These are phyloP conservation scores for Gymnopilus dilepis DNA, from an alignment of 768 basidiomycete species.

Conservation along the genomic window DNA sequence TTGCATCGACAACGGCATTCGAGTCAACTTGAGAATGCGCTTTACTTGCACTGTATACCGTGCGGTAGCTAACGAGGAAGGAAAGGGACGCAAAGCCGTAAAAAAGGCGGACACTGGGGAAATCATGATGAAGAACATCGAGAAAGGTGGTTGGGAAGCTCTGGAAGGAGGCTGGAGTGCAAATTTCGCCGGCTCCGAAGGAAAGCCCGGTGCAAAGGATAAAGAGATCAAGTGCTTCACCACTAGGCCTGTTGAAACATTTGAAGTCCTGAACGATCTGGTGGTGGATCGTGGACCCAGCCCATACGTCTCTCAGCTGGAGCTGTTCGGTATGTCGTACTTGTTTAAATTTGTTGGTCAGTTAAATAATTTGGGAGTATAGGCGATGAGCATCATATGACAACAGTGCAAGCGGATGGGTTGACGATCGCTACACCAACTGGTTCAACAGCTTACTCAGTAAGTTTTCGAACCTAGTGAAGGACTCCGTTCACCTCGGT, in stretches of 20 bases:
- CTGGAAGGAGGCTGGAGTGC: slow-evolving; percentile 79
- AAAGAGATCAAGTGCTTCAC: slow-evolving; percentile 99
- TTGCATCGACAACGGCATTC: slow-evolving; percentile 89
- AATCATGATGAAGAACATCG: slow-evolving; percentile 94
- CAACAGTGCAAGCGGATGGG: slow-evolving; percentile 98
- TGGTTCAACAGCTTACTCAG: slow-evolving; percentile 98
- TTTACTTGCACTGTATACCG: slow-evolving; percentile 99
- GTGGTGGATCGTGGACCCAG: slow-evolving; percentile 98
- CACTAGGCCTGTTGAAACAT: slow-evolving; percentile 92
- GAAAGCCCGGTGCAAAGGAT: slow-evolving; percentile 68
- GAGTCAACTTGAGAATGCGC: slow-evolving; percentile 97
- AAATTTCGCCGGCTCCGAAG: slow-evolving; percentile 45
- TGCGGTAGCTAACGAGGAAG: slow-evolving; percentile 77
- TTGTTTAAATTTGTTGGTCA: not conserved
- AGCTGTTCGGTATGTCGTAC: slow-evolving; percentile 86
- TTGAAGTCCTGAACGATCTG: slow-evolving; percentile 95
- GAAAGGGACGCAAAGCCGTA: slow-evolving; percentile 76
- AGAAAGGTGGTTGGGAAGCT: slow-evolving; percentile 94
- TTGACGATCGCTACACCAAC: slow-evolving; percentile 96
- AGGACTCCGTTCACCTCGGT: not conserved
- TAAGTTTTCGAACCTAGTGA: slow-evolving; percentile 42
- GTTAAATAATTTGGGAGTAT: not conserved
- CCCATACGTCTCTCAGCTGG: slow-evolving; percentile 94
- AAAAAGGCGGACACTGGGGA: slow-evolving; percentile 95
- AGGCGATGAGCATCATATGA: slow-evolving; percentile 99